Base-by-base conservation (phyloP, 768 basidiomycete species). In the Xanthoconium purpureum region DNA sequence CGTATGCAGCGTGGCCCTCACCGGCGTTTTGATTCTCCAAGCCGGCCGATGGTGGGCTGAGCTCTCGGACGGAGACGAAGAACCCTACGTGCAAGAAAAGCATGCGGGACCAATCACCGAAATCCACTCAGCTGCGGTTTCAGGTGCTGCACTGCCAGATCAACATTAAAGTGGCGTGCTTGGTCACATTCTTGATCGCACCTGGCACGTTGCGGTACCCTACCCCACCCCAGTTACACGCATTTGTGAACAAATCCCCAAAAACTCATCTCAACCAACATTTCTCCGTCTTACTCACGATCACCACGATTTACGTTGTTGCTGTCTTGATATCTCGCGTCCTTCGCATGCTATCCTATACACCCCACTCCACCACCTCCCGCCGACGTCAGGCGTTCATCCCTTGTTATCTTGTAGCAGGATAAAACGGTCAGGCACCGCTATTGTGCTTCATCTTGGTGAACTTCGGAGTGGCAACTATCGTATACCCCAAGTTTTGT, bases 1-100 rank as follows among this genome's bases (percentile, higher is more conserved):
- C 66, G 82, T 93, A 55, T 92, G 89, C 76, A 89, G 88, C 66
- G 91, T 94, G 46, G 89, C 89, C 1, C 80, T 94, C 52, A 94
- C 91, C 0, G 91, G 91, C n/a, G 88, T 94, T 29, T 75, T 94
- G 35, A 82, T 85, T 10, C 79, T 94, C 28, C 91, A 94, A 74
- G 89, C 90, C 0, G 88, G 87, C 44, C 82, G 91, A 43, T 88
- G 84, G 75, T 94, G 90, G 90, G 89, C 87, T 5, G 91, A 94
- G 67, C 82, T 81, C 32, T 77, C 84, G 15, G 89, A 91, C 58
- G 74, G 73, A 33, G 84, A 84, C 33, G 82, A 83, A 24, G 80
- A 80, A 14, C 68, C 57, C 17, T 70, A 66, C 32, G 32, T 71
- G 36, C 39, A 74, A 52, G 74, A 77, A 55, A 65, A 68, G 28